Evolutionary conservation across 495 filamentous ascomycete genomes (phyloP), one percentile per base, ranked within the genome.

Genomic region (Aspergillus affinis): DNA sequence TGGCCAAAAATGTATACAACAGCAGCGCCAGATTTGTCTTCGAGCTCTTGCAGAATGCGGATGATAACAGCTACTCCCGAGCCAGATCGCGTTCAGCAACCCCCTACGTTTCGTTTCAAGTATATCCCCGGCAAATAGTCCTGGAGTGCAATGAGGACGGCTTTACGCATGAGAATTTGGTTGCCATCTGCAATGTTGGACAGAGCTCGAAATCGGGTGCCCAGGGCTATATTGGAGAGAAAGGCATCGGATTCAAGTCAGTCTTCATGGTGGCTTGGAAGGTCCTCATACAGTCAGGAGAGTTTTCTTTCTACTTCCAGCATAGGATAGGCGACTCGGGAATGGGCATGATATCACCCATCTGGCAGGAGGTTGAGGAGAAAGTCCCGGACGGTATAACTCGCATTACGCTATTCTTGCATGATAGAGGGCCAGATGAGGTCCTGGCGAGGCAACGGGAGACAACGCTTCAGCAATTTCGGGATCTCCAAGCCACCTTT

Each of bases 201-300:
- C 18, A 72, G 19, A 78, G 76, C 58, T 69, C 73, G 20, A 83
- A 82, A 57, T 62, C 61, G 0, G 63, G 58, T 7, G 52, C 64
- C 9, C 65, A 69, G 51, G 73, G 74, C 2, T 81, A 80, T 56
- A 77, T 81, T 64, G 80, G 80, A 4, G 76, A 78, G 52, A 82
- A 83, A 54, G 78, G 77, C 0, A 79, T 82, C 23, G 80, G 81
- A 0, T 83, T 84, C 67, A 83, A 82, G 57, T 81, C 79, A 0
- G 76, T 82, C 0, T 84, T 84, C 61, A 81, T 69, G 48, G 75
- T 75, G 1, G 76, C 78, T 3, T 71, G 62, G 59, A 77, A 75
- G 49, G 81, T 78, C 0, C 71, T 76, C 27, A 76, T 84, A 15
- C 75, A 78, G 51, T 84, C 80, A 0, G 72, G 76, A 3, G 13